Evolutionary conservation across 179 eudicot species (phyloP), one percentile per base, ranked within the genome.

Genomic region (Beta lomatogona): DNA sequence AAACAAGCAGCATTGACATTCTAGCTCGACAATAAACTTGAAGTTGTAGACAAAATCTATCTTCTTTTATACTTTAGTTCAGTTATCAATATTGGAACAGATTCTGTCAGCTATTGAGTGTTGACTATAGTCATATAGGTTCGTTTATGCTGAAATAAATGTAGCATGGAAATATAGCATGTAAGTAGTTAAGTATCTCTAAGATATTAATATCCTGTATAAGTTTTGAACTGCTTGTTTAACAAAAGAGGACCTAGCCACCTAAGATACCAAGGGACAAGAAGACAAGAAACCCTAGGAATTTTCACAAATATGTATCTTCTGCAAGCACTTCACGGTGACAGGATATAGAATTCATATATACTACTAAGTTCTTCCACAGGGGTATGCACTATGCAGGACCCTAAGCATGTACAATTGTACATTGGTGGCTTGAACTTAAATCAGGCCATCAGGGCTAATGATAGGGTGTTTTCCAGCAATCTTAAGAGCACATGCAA

Each of bases 371-470:
- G 41, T 36, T 36, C 41, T 36, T 36, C 4, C 41, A 36, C 41
- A 0, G 41, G 41, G 4, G 41, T 36, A 36, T 36, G 41, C 41
- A 36, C 41, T 36, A 36, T 73, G 78, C 86, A 96, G 99, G 99
- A 96, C 83, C 99, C 99, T n/a, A 93, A 91, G 83, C 97, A 91
- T 36, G 41, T 36, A 36, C 41, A 36, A 36, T 36, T 48, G 99
- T 97, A 66, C 92, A 96, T 67, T 96, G 99, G 99, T 96, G 99
- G 99, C 95, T 96, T 0, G 85, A 96, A 75, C 89, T 94, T 64
- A 98, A 97, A 41, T 77, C 92, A 36, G 41, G 41, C 41, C 41
- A 36, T 36, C 41, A 8, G 97, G 99, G 16, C 83, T 88, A 55
- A 88, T 96, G 9, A 90, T 96, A 1, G 99, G 99, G 41, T 94